Conservation (phyloP, 345 rosid genomes). For the Aurinia saxatilis region DNA sequence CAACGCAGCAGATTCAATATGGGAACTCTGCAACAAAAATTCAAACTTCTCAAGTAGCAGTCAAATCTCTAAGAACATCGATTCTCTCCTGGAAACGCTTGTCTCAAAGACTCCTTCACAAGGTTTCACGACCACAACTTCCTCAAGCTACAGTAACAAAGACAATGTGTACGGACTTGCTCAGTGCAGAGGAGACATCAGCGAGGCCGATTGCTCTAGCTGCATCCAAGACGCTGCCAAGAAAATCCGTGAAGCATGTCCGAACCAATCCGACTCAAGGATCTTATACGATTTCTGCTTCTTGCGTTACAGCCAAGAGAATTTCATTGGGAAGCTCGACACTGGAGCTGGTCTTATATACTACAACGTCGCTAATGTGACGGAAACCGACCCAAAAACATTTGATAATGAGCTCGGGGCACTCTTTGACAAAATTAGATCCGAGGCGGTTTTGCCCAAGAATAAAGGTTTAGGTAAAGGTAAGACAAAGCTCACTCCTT, state of each 20-base stretch:
- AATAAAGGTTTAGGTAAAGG: constrained; percentile 61
- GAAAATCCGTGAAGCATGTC: constrained; percentile 49
- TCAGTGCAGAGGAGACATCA: constrained; percentile 74
- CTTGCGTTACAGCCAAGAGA: constrained; percentile 37
- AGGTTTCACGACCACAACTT: constrained; percentile 36
- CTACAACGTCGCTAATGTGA: constrained; percentile 45
- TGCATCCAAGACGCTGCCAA: constrained; percentile 61
- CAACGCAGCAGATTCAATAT: constrained; percentile 44
- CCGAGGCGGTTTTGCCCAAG: constrained; percentile 41
- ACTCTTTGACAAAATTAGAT: constrained; percentile 39
- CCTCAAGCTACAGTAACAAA: constrained; percentile 27
- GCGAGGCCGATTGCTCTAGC: constrained; percentile 38
- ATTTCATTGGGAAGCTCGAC: constrained; percentile 50
- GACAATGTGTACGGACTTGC: constrained; percentile 61
- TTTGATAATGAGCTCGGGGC: constrained; percentile 46
- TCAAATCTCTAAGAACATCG: constrained; percentile 38
- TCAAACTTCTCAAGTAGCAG: constrained; percentile 27
- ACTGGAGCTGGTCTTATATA: constrained; percentile 43
- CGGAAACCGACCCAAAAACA: constrained; percentile 35
- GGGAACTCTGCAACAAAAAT: constrained; percentile 41
- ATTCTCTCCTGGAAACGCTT: constrained; percentile 29
- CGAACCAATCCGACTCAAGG: constrained; percentile 48
- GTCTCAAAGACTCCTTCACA: constrained; percentile 35
- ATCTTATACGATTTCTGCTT: constrained; percentile 72
- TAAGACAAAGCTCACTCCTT: constrained; percentile 40